Percentiles rank a stretch among this genome's conserved stretches.
Evolutionary conservation across 2,329 filamentous ascomycete genomes (phyloP).

Genomic region (Aspergillus sp.): DNA sequence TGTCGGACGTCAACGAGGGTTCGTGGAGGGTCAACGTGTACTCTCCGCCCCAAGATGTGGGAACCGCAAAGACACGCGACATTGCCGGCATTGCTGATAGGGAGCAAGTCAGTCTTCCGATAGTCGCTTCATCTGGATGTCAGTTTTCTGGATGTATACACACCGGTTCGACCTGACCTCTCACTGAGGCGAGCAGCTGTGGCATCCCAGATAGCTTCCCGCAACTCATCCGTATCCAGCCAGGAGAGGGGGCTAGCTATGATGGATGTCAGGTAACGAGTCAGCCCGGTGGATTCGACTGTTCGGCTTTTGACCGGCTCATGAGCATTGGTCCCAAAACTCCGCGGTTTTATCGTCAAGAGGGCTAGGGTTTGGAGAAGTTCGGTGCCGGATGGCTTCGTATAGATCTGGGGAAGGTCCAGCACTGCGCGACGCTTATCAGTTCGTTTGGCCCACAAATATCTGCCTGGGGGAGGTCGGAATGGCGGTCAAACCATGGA

Average conservation of each 20-base stretch:
- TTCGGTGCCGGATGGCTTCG: constrained; percentile 65
- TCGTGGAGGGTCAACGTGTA: constrained; percentile 76
- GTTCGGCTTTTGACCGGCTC: constrained; percentile 29
- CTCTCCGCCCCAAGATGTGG: constrained; percentile 40
- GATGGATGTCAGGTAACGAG: constrained; percentile 48
- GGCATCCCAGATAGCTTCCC: constrained; percentile 63
- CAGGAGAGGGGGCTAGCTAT: constrained; percentile 46
- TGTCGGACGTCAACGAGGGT: constrained; percentile 82
- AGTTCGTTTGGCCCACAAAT: constrained; percentile 23
- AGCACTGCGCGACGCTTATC: constrained; percentile 52
- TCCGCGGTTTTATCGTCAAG: constrained; percentile 64
- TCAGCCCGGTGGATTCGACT: constrained; percentile 41
- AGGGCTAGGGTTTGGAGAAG: constrained; percentile 66
- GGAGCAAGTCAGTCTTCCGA: constrained; percentile 1
- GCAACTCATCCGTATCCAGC: constrained; percentile 45
- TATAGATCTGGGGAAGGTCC: constrained; percentile 81
- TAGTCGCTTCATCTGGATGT: not conserved
- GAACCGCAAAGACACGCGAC: constrained; percentile 60
- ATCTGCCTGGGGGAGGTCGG: constrained; percentile 19
- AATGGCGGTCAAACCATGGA: constrained; percentile 34
- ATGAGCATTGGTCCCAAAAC: constrained; percentile 31
- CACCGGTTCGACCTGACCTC: constrained; percentile 74
- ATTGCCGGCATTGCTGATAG: constrained; percentile 60
- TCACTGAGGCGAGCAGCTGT: constrained; percentile 81
- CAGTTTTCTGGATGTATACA: constrained; percentile 12